Percentiles rank a stretch among this genome's conserved stretches.
Conservation (phyloP, 176 grass and related monocot genomes). For the Phoenix dactylifera region DNA sequence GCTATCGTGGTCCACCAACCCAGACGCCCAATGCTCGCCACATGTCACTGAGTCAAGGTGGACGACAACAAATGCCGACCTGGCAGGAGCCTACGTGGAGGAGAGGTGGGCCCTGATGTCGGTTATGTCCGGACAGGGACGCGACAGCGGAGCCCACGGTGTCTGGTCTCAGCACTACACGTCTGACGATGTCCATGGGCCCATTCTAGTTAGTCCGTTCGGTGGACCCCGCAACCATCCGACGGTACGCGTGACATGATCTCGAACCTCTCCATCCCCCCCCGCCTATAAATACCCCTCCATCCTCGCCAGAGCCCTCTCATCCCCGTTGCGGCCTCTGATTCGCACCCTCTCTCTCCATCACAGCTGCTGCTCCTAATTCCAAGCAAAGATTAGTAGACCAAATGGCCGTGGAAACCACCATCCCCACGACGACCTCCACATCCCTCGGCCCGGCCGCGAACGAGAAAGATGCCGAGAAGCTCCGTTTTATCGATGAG, state of each 20-base stretch:
- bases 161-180: conserved; percentile 28
- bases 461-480: conserved; percentile 37
- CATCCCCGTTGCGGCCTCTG: neutral
- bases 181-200: conserved; percentile 10
- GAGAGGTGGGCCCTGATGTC: conserved; percentile 31
- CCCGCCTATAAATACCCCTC: conserved; percentile 3
- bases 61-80: conserved; percentile 21
- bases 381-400: neutral
- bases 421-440: neutral
- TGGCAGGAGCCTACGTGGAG: conserved; percentile 12
- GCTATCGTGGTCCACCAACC: conserved; percentile 4
- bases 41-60: neutral
- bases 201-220: neutral
- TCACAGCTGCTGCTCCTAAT: neutral
- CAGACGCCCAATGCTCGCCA: conserved; percentile 12
- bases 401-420: conserved; percentile 64
- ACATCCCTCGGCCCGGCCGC: conserved; percentile 4
- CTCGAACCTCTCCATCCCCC: neutral
- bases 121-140: conserved; percentile 35
- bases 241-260: neutral
- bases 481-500: conserved; percentile 56
- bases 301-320: neutral
- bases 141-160: conserved; percentile 43
- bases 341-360: neutral
- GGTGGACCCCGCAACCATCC: neutral